These are phyloP conservation scores for Neostapfia colusana DNA, from an alignment of 176 grass and related monocot genomes.

Conservation along the genomic window DNA sequence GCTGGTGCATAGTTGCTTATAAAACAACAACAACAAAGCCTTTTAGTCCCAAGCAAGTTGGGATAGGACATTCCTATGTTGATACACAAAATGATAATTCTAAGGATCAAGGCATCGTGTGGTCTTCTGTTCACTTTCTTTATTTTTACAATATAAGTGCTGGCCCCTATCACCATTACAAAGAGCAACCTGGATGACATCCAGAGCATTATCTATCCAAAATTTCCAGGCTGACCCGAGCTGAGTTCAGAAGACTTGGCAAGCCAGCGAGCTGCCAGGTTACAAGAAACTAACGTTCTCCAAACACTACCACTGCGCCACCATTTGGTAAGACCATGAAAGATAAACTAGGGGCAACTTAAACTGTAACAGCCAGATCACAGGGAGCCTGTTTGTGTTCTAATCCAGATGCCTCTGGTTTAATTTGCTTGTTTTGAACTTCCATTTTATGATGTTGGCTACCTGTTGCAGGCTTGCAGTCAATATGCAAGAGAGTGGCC, in stretches of 20 bases:
- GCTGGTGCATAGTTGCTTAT: no score
- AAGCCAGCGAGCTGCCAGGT: not conserved
- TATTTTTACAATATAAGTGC: not conserved
- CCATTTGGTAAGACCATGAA: no score
- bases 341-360: no score
- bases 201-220: not conserved
- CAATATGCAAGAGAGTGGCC: not conserved
- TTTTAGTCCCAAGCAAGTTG: no score
- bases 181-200: not conserved
- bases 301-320: no score
- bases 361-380: not conserved
- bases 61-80: not conserved
- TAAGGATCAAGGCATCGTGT: not conserved
- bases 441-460: conserved; percentile 1
- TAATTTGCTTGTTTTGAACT: not conserved
- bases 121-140: not conserved
- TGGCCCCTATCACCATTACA: not conserved
- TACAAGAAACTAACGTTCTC: not conserved
- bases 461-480: not conserved
- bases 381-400: not conserved
- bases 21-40: no score
- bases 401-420: not conserved
- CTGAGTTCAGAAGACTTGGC: not conserved
- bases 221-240: not conserved
- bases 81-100: not conserved